These are phyloP conservation scores for Salvia rosmarinus DNA, from an alignment of 257 asterid genomes.

Conservation along the genomic window DNA sequence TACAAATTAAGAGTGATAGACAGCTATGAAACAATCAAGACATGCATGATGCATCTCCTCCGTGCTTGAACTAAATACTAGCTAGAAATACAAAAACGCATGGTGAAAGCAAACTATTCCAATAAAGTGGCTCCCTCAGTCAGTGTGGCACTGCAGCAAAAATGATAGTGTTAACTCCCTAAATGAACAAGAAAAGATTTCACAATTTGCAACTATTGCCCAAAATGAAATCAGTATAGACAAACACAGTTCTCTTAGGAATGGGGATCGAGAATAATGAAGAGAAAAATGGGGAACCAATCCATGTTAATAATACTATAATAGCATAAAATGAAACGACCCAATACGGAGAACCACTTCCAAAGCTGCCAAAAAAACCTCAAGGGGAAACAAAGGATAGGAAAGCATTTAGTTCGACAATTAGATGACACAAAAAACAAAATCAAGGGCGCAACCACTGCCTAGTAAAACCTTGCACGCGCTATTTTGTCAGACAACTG, in stretches of 20 bases:
- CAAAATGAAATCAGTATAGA: not conserved
- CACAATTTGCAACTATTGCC: not conserved
- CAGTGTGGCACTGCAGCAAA: not conserved
- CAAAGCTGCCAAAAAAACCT: not conserved
- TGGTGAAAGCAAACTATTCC: not conserved
- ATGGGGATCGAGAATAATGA: not conserved
- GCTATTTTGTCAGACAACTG: not conserved
- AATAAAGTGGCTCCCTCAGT: not conserved
- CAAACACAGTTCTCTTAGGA: not conserved
- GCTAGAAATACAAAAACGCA: too few relatives aligned
- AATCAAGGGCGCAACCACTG: not conserved
- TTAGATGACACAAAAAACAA: not conserved
- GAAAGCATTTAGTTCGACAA: not conserved
- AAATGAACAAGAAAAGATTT: not conserved
- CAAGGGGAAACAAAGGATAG: not conserved
- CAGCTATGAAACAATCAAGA: not conserved
- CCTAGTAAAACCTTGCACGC: not conserved
- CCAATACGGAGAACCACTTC: too few relatives aligned
- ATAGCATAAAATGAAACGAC: too few relatives aligned
- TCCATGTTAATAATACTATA: not conserved
- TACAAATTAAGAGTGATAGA: not conserved
- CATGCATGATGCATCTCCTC: not conserved
- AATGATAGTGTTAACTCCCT: conserved; percentile 2
- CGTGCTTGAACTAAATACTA: not conserved
- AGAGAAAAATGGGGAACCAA: not conserved